A percentile compares a stretch with the other conserved stretches of the same genome.
Evolutionary conservation across 495 filamentous ascomycete species (phyloP).

Genomic region (Symbiotaphrina buchneri): DNA sequence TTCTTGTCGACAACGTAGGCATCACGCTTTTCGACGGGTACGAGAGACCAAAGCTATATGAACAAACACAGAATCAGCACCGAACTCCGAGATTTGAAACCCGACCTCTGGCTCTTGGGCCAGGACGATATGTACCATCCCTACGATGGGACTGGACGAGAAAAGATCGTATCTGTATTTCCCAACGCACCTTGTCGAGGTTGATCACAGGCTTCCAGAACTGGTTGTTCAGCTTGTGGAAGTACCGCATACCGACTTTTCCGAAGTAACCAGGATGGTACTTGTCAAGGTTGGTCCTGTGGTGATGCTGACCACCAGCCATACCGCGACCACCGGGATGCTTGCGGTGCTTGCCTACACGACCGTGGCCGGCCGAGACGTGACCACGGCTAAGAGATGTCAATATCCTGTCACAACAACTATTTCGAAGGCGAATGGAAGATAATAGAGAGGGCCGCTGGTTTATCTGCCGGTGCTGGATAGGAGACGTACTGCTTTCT

Average conservation of each 20-base stretch:
- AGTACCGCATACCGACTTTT: conserved; percentile 93
- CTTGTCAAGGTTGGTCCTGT: conserved; percentile 86
- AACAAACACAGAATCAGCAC: conserved; percentile 1
- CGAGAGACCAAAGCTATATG: conserved; percentile 54
- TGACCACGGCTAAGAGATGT: conserved; percentile 52
- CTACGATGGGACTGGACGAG: no score
- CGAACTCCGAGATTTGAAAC: no score
- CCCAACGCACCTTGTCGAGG: conserved; percentile 56
- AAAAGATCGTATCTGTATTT: not conserved
- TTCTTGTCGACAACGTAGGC: conserved; percentile 52
- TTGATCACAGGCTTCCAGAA: conserved; percentile 90
- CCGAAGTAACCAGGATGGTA: conserved; percentile 95
- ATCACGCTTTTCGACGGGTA: conserved; percentile 65
- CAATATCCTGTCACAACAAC: conserved; percentile 5
- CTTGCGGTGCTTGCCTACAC: conserved; percentile 85
- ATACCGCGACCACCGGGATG: conserved; percentile 87
- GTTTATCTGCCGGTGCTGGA: no score
- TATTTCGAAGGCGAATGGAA: conserved; percentile 6
- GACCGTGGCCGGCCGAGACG: conserved; percentile 83
- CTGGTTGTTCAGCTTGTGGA: conserved; percentile 74
- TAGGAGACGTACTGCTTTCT: conserved; percentile 50
- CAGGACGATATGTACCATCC: no score
- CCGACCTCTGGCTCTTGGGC: no score
- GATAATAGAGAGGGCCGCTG: not conserved
- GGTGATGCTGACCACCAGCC: conserved; percentile 92